These are phyloP conservation scores for Salvia sclarea DNA, from an alignment of 305 asterid genomes.

Conservation along the genomic window DNA sequence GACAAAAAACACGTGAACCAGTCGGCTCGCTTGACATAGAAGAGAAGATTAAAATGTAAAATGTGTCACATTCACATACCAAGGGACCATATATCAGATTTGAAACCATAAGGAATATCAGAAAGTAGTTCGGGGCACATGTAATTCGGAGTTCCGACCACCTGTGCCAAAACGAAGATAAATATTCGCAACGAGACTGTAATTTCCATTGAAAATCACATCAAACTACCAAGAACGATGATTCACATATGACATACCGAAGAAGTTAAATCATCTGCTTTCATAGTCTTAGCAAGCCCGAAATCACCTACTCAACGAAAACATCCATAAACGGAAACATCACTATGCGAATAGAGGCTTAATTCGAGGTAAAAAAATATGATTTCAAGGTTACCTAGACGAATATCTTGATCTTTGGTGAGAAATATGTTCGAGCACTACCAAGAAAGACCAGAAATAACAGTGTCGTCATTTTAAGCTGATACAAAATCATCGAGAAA, in stretches of 20 bases:
- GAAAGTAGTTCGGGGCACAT: conserved; percentile 99
- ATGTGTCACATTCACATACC: conserved; percentile 74
- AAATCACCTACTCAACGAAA: conserved; percentile 68
- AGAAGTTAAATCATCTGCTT: conserved; percentile 96
- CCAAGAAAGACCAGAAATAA: conserved; percentile 28
- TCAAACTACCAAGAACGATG: neutral
- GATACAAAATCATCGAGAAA: too few species aligned
- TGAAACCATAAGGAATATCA: conserved; percentile 94
- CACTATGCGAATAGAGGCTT: neutral
- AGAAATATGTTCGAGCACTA: conserved; percentile 98
- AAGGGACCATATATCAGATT: conserved; percentile 97
- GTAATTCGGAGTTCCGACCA: conserved; percentile 98
- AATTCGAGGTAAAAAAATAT: neutral
- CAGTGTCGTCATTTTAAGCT: conserved; percentile 29
- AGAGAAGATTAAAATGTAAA: neutral
- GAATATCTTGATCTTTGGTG: conserved; percentile 88
- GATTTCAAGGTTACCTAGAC: conserved; percentile 65
- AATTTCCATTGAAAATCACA: neutral
- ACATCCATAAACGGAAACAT: neutral
- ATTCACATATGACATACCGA: conserved; percentile 67
- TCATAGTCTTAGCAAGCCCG: conserved; percentile 92
- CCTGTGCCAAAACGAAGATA: conserved; percentile 46
- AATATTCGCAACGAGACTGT: neutral
- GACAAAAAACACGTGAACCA: too few species aligned
- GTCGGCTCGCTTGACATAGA: too few species aligned